Evolutionary conservation across 179 eudicot species (phyloP).

Genomic region (Amaranthus tricolor): DNA sequence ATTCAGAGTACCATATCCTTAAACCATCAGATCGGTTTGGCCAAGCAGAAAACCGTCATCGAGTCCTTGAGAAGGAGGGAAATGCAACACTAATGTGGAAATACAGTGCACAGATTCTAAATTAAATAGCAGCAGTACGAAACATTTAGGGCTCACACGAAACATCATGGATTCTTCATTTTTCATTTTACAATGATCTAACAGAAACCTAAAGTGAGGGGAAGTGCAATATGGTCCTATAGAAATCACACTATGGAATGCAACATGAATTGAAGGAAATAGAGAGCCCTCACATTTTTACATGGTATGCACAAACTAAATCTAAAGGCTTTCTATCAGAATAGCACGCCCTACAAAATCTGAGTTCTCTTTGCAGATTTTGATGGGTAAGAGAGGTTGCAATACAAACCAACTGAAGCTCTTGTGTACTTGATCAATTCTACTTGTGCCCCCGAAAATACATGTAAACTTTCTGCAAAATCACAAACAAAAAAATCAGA

Average conservation of each 20-base stretch:
- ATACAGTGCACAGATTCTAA: no score
- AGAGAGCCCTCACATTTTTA: conserved; percentile 15
- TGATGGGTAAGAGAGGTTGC: conserved; percentile 17
- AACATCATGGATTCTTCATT: background rate
- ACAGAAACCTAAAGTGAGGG: background rate
- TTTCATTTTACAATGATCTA: background rate
- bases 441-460: conserved; percentile 63
- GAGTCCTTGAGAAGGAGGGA: no score
- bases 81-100: no score
- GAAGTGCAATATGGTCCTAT: background rate
- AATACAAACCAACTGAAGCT: conserved; percentile 22
- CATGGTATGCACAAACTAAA: conserved; percentile 36
- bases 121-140: background rate
- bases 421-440: conserved; percentile 1
- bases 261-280: no score
- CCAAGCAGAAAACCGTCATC: no score
- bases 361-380: conserved; percentile 15
- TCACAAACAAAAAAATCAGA: background rate
- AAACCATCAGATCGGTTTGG: no score
- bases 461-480: conserved; percentile 61
- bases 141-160: background rate
- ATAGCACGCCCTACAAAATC: conserved; percentile 9
- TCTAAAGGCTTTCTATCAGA: conserved; percentile 15
- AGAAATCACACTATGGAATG: conserved; percentile 7
- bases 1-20: no score